Percentiles rank a stretch among this genome's conserved stretches.
Evolutionary conservation across 2,329 filamentous ascomycete species (phyloP).

Genomic region (Beauveria medogensis): DNA sequence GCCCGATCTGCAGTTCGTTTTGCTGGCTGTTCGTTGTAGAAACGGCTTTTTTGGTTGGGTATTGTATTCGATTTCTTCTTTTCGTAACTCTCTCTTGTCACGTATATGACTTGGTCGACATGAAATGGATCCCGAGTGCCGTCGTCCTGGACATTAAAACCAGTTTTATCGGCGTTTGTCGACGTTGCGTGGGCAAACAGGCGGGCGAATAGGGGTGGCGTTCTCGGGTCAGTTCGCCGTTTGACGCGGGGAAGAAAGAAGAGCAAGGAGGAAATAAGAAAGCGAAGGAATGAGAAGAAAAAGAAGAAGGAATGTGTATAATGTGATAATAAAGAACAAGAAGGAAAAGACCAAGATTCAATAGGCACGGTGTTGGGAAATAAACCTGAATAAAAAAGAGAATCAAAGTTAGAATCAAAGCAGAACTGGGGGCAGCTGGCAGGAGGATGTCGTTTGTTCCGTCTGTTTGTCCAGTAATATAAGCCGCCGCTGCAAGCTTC

Average conservation of each 20-base stretch:
- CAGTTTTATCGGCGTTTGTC: constrained; percentile 2
- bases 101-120: not conserved
- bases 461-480: not conserved
- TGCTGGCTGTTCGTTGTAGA: not conserved
- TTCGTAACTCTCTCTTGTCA: not conserved
- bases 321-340: not conserved
- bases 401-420: not conserved
- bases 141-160: constrained; percentile 3
- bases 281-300: not conserved
- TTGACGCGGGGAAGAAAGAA: not conserved
- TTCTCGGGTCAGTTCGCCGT: not conserved
- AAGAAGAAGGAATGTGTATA: not conserved
- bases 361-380: not conserved
- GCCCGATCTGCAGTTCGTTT: not conserved
- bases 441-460: not conserved
- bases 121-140: not conserved
- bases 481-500: not conserved
- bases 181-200: not conserved
- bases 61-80: not conserved
- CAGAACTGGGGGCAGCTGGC: not conserved
- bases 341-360: not conserved
- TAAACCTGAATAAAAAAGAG: not conserved
- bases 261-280: not conserved
- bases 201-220: not conserved
- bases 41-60: not conserved